These are phyloP conservation scores for Syzygium aqueum DNA, from an alignment of 345 rosid species.

Conservation along the genomic window DNA sequence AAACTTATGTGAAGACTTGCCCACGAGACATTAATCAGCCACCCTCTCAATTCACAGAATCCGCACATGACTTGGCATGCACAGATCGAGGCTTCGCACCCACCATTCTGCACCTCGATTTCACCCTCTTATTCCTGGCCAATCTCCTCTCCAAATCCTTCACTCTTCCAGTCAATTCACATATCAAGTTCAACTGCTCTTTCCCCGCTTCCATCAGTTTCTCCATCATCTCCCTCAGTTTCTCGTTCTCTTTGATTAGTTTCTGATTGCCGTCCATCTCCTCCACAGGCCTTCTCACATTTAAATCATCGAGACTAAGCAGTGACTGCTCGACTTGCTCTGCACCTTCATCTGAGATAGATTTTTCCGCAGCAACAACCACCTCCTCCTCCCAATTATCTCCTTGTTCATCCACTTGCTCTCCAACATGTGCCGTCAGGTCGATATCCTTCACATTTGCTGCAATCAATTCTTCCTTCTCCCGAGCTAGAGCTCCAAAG, in stretches of 20 bases:
- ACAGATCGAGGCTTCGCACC: neutral
- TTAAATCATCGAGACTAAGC: neutral
- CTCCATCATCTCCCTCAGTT: slow-evolving; percentile 52
- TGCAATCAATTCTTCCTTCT: neutral
- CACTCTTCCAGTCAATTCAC: slow-evolving; percentile 42
- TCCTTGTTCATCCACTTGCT: neutral
- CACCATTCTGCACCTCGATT: neutral
- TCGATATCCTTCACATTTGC: neutral
- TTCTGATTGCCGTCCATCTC: slow-evolving; percentile 8
- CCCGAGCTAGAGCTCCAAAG: neutral
- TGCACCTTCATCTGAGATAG: neutral
- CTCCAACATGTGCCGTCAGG: neutral
- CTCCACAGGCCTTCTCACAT: neutral
- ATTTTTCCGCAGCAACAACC: neutral
- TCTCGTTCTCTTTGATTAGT: slow-evolving; percentile 42
- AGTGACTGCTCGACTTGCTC: neutral
- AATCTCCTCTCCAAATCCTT: slow-evolving; percentile 47
- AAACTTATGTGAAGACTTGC: neutral
- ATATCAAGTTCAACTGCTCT: slow-evolving; percentile 44
- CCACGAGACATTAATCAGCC: neutral
- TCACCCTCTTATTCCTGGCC: slow-evolving; percentile 20
- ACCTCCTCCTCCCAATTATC: neutral
- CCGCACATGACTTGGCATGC: neutral
- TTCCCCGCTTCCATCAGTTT: slow-evolving; percentile 49
- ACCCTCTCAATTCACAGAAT: neutral